Evolutionary conservation across 352 stramenopile genomes (phyloP), one percentile per base, ranked within the genome.

Genomic region (Plasmopara halstedii): DNA sequence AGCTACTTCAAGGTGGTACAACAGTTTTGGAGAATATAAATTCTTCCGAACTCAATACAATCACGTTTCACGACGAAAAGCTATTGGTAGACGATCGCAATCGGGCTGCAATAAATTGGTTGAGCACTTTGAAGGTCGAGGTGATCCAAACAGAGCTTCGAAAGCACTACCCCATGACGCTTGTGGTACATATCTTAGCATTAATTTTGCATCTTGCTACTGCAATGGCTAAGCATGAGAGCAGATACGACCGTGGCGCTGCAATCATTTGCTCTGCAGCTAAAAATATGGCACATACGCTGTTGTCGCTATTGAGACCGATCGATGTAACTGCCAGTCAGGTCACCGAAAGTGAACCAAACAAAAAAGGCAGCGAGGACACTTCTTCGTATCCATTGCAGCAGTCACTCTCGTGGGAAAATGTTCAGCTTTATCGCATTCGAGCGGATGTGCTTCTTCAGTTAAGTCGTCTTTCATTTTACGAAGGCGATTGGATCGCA

Each of bases 31-130:
- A 47, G 7, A 1, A 36, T 15, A n/a, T n/a, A n/a, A n/a, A n/a
- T n/a, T n/a, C n/a, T n/a, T n/a, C n/a, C n/a, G n/a, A n/a, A n/a
- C n/a, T n/a, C n/a, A 46, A 56, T 2, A 20, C 22, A 33, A 35
- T 53, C 7, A 6, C 36, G 3, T 75, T 74, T 23, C 34, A 64
- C 39, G 70, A 79, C 22, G 59, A 44, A 9, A 77, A 79, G 44
- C 0, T 47, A 7, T 50, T 83, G 7, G 45, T 68, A 2, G 59
- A 80, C 18, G 56, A 67, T 25, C 43, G 19, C 0, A 76, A 73
- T 42, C 49, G 41, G 23, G 29, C 63, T 3, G 50, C 60, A 3
- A 29, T 79, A 15, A 54, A 53, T 26, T 82, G 70, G 70, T 36
- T 79, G 8, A 21, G 45, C 9, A 38, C 50, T 6, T 26, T 82